These are phyloP conservation scores for Phaeophleospora eucalypticola DNA, from an alignment of 2,329 filamentous ascomycete species.

Conservation along the genomic window DNA sequence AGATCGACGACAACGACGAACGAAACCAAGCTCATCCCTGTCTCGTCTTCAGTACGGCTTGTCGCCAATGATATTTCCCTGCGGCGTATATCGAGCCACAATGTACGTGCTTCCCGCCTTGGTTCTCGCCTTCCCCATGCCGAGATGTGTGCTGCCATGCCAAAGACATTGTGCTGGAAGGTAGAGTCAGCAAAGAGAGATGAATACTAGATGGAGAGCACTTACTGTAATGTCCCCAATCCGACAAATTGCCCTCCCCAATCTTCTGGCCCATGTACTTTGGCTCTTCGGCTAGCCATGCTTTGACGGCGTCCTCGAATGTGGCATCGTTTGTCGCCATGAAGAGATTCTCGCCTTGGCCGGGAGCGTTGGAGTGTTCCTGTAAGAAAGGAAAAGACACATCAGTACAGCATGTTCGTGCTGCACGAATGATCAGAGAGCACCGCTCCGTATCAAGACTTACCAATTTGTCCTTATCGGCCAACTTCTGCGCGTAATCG, in stretches of 20 bases:
- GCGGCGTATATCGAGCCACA: slow-evolving; percentile 15
- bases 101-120: slow-evolving; percentile 11
- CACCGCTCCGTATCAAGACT: no score
- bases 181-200: not conserved
- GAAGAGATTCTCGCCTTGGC: slow-evolving; percentile 35
- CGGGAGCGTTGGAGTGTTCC: slow-evolving; percentile 11
- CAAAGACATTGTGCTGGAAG: slow-evolving; percentile 10
- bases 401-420: no score
- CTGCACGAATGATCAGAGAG: no score
- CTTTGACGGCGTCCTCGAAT: slow-evolving; percentile 26
- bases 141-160: slow-evolving; percentile 10
- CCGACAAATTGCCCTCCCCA: slow-evolving; percentile 33
- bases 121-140: slow-evolving; percentile 12
- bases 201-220: not conserved
- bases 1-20: no score
- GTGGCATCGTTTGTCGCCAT: slow-evolving; percentile 21
- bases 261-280: slow-evolving; percentile 35
- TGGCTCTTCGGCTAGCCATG: slow-evolving; percentile 35
- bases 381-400: not conserved
- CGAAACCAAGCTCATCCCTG: no score
- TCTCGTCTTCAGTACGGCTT: slow-evolving; percentile 2
- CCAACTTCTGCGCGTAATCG: slow-evolving; percentile 12
- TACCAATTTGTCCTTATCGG: slow-evolving; percentile 7
- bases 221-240: slow-evolving; percentile 33
- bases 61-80: slow-evolving; percentile 6